Evolutionary conservation across 345 rosid genomes (phyloP).

Genomic region (Streptanthus diversifolius): DNA sequence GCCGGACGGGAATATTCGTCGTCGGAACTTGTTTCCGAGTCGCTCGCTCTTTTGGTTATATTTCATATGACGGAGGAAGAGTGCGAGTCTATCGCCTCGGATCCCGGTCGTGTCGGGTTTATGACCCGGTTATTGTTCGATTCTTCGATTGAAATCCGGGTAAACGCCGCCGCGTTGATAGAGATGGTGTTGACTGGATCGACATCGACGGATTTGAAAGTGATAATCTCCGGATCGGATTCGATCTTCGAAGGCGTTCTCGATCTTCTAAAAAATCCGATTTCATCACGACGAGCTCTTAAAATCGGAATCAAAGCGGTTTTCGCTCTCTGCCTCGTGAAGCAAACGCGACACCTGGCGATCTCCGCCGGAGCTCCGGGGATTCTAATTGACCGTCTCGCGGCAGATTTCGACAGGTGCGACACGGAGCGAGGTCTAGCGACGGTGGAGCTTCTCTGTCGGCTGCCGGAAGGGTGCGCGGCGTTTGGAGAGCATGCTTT

Average conservation of each 20-base stretch:
- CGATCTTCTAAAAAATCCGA: slow-evolving; percentile 48
- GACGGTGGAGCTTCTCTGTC: slow-evolving; percentile 77
- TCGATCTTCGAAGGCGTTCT: slow-evolving; percentile 75
- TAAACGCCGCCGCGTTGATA: slow-evolving; percentile 71
- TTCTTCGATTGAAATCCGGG: slow-evolving; percentile 59
- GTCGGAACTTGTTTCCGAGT: slow-evolving; percentile 55
- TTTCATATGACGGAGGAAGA: slow-evolving; percentile 67
- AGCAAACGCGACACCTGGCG: slow-evolving; percentile 77
- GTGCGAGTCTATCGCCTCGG: slow-evolving; percentile 55
- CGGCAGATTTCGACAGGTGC: slow-evolving; percentile 72
- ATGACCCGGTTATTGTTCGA: slow-evolving; percentile 54
- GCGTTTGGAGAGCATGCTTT: slow-evolving; percentile 68
- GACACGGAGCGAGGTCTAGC: slow-evolving; percentile 89
- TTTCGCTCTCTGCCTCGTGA: slow-evolving; percentile 76
- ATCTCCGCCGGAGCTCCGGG: slow-evolving; percentile 73
- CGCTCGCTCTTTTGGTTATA: slow-evolving; percentile 60
- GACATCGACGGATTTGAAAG: slow-evolving; percentile 59
- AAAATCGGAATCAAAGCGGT: slow-evolving; percentile 76
- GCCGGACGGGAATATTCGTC: slow-evolving; percentile 2
- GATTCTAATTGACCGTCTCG: slow-evolving; percentile 55
- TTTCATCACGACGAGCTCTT: slow-evolving; percentile 53
- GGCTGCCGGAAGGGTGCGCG: slow-evolving; percentile 64
- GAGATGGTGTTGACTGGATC: slow-evolving; percentile 75
- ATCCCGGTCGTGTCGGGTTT: slow-evolving; percentile 41
- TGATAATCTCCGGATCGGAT: slow-evolving; percentile 48